Conservation (phyloP, 2,329 filamentous ascomycete species). For the Trichophyton mentagrophytes region DNA sequence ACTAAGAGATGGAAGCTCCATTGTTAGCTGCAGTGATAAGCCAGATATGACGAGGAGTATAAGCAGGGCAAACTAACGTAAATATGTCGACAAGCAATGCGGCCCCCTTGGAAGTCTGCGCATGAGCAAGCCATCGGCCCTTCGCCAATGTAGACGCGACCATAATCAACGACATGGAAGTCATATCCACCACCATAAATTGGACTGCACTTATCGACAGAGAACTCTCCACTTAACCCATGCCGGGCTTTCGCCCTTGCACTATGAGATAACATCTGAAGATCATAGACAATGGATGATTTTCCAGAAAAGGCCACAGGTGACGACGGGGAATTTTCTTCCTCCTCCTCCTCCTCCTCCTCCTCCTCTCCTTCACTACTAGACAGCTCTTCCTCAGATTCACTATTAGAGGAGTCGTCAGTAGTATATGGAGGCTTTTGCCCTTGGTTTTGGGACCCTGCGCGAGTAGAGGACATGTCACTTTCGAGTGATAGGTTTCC, state of each 20-base stretch:
- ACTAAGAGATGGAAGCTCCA: conserved; percentile 18
- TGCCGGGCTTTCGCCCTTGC: conserved; percentile 9
- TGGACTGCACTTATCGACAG: conserved; percentile 19
- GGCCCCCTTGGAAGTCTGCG: conserved; percentile 20
- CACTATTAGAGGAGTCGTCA: conserved; percentile 13
- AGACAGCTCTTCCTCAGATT: conserved; percentile 16
- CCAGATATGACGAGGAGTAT: conserved; percentile 5
- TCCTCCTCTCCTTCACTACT: conserved; percentile 9
- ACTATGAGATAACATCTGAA: conserved; percentile 7
- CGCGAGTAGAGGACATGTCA: conserved; percentile 22
- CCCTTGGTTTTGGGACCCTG: conserved; percentile 17
- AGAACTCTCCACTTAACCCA: conserved; percentile 13
- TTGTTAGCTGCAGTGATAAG: conserved; percentile 5
- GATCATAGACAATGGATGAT: conserved; percentile 11
- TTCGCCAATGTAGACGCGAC: conserved; percentile 22
- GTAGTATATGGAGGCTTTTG: conserved; percentile 12
- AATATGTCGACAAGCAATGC: conserved; percentile 30
- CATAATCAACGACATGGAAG: conserved; percentile 27
- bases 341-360: conserved; percentile 1
- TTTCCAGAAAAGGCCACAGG: conserved; percentile 7
- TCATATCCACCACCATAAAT: conserved; percentile 21
- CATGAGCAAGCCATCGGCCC: conserved; percentile 26
- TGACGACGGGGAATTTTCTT: neutral
- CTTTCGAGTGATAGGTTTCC: conserved; percentile 28
- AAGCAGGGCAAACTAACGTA: conserved; percentile 22